Evolutionary conservation across 805 yeast genomes (phyloP).

Genomic region (Saturnispora besseyi): DNA sequence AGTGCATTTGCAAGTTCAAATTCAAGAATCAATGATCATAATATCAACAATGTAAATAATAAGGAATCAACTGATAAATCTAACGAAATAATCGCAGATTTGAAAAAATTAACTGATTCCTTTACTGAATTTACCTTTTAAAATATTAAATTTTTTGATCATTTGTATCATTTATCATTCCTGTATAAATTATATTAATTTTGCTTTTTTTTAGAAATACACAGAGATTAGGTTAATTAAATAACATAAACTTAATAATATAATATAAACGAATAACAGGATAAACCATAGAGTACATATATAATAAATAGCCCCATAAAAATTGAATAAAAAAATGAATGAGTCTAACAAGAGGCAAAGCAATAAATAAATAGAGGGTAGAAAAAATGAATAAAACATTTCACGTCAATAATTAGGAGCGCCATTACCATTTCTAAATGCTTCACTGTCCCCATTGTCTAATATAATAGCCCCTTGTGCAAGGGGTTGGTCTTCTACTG

Average conservation of each 20-base stretch:
- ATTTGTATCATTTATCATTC: constrained; percentile 11
- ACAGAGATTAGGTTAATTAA: background rate
- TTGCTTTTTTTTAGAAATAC: too few species aligned
- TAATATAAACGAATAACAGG: background rate
- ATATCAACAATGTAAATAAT: background rate
- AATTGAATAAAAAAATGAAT: background rate
- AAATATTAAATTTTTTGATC: background rate
- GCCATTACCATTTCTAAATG: constrained; percentile 26
- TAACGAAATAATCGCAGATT: constrained; percentile 19
- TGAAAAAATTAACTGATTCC: constrained; percentile 31
- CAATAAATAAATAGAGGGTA: background rate
- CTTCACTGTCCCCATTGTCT: constrained; percentile 35
- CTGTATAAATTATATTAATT: background rate
- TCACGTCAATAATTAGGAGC: background rate
- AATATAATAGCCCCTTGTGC: constrained; percentile 25
- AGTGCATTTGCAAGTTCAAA: background rate
- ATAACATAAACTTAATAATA: background rate
- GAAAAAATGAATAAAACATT: background rate
- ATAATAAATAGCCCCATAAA: background rate
- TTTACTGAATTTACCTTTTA: constrained; percentile 23
- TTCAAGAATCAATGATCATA: constrained; percentile 3
- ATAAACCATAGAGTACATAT: background rate
- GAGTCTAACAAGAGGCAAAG: background rate
- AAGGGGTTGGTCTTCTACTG: constrained; percentile 15
- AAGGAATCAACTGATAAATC: constrained; percentile 7